Evolutionary conservation across 2,329 filamentous ascomycete genomes (phyloP), one percentile per base, ranked within the genome.

Genomic region (Colletotrichum costaricense): DNA sequence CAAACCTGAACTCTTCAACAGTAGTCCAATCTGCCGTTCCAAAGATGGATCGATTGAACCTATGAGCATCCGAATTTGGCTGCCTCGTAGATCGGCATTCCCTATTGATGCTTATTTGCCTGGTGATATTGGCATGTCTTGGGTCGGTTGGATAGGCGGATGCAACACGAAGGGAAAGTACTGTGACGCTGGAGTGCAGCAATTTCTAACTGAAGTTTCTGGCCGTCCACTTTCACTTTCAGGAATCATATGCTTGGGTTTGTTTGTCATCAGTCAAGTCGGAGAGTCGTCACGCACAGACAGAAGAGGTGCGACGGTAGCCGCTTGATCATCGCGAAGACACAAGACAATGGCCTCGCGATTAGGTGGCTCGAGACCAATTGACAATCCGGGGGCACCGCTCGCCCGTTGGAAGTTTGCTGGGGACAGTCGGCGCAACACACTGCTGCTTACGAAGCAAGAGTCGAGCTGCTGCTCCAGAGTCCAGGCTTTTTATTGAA

Each of bases 1-100:
- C 33, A 30, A 60, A 60, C 57, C 38, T 63, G 58, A 68, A 26
- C 42, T 52, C 42, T 49, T n/a, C 16, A 28, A 58, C 30, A 68
- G 35, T 69, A 63, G 60, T 54, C 52, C 56, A 42, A 63, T 54
- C 38, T 72, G 30, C 57, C 49, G 65, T 72, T 63, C 52, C 28
- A 57, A 56, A 49, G 57, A 68, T 28, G 58, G 57, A 68, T 62
- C 64, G 38, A 49, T 68, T 58, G 52, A 67, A 69, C 57, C 58
- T 58, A 12, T 28, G 38, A 16, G 22, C 22, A 28, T 54, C 58
- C 24, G 38, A 35, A 24, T 63, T 24, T 22, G 57, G 38, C 49
- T 57, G 33, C 38, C 57, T 69, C 28, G 65, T 28, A 63, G 58
- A 72, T 69, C 64, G 52, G 30, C 52, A 42, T 63, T 42, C 52